These are phyloP conservation scores for Colletotrichum navitas DNA, from an alignment of 2,329 filamentous ascomycete genomes.

Conservation along the genomic window DNA sequence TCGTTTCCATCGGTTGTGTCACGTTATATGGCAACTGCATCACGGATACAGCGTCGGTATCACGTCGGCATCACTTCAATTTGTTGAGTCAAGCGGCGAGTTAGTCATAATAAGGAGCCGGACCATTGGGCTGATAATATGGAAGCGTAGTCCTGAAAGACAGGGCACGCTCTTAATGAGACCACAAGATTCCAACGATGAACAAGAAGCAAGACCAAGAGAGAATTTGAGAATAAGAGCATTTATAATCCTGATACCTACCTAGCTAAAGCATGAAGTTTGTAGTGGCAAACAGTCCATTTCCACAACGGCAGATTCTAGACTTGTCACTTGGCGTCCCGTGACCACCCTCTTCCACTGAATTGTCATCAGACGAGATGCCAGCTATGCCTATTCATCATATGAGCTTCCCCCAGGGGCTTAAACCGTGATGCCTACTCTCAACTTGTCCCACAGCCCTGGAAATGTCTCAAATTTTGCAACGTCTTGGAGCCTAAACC, in stretches of 20 bases:
- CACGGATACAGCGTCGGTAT: not conserved
- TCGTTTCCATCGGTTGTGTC: not conserved
- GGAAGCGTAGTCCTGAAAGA: no score
- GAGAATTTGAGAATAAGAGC: not conserved
- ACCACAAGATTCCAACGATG: no score
- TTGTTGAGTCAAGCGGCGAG: not conserved
- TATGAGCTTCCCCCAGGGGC: not conserved
- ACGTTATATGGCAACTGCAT: not conserved
- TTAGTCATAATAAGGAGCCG: not conserved
- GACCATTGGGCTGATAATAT: not conserved
- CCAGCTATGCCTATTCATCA: not conserved
- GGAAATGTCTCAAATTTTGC: not conserved
- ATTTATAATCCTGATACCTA: not conserved
- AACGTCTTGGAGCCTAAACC: not conserved
- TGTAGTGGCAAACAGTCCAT: not conserved
- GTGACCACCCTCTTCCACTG: not conserved
- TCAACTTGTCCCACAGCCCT: not conserved
- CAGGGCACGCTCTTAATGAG: not conserved
- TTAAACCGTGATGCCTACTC: not conserved
- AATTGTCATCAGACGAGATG: no score
- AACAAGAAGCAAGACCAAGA: not conserved
- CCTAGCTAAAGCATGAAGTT: not conserved
- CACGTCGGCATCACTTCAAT: fast-evolving
- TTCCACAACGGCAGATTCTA: no score
- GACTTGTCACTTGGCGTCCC: not conserved